A percentile compares a stretch with the other conserved stretches of the same genome.
phyloP scores from a whole-genome alignment of 2,329 filamentous ascomycete genomes.

The Fusarium nygamai region DNA sequence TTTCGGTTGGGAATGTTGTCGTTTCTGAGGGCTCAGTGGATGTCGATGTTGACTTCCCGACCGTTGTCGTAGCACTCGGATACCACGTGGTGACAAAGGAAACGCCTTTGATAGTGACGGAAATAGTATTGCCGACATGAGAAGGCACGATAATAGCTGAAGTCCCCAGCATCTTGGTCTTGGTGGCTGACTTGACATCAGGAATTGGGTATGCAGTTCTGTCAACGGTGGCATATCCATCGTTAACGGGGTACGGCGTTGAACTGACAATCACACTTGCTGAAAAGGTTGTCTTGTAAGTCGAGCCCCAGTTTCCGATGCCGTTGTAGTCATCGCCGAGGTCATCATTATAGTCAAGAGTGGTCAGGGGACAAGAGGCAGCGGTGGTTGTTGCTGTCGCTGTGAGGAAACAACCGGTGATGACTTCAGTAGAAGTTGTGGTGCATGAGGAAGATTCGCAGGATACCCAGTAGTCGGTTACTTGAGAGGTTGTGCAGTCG shows the following conservation, averaged over 20 bases:
- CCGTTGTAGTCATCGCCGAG: not conserved
- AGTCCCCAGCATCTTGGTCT: not conserved
- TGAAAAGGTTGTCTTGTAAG: conserved; percentile 3
- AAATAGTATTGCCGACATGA: not conserved
- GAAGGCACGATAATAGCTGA: not conserved
- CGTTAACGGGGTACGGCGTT: not conserved
- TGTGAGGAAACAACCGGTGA: conserved; percentile 10
- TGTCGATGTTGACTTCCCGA: not conserved
- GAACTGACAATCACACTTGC: not conserved
- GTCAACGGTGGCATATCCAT: conserved; percentile 10
- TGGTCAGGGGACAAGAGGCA: not conserved
- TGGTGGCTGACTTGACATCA: not conserved
- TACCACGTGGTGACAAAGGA: not conserved
- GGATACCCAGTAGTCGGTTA: conserved; percentile 24
- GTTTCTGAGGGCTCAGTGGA: not conserved
- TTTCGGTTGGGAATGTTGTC: conserved; percentile 10
- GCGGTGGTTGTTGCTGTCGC: conserved; percentile 10
- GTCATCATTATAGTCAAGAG: not conserved
- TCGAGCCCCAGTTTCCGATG: not conserved
- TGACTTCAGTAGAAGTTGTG: not conserved
- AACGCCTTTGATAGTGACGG: not conserved
- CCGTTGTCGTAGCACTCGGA: conserved; percentile 4
- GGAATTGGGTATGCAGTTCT: conserved; percentile 6
- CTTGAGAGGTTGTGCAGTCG: conserved; percentile 12
- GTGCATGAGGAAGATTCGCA: conserved; percentile 8